Evolutionary conservation across 1,284 basidiomycete species (phyloP).

Genomic region (Cystobasidium sp.): DNA sequence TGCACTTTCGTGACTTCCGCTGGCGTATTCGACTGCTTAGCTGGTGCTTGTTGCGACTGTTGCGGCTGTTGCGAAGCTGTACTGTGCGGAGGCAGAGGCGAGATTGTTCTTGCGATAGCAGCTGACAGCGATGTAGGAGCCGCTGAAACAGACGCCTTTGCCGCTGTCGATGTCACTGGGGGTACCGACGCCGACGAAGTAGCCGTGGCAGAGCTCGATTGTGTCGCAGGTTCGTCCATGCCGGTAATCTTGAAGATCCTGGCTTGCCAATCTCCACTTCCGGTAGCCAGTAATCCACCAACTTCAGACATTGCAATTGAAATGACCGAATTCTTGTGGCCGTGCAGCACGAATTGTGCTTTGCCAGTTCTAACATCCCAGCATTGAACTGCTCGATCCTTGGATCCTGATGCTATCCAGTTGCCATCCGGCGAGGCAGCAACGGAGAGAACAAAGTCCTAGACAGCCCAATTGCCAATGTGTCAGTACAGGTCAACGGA

Average conservation of each 20-base stretch:
- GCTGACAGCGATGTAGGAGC: no score
- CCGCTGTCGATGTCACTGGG: not conserved
- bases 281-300: constrained; percentile 77
- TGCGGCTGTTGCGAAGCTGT: no score
- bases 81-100: no score
- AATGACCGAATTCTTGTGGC: constrained; percentile 89
- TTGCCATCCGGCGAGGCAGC: constrained; percentile 81
- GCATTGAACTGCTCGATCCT: constrained; percentile 83
- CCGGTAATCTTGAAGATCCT: constrained; percentile 67
- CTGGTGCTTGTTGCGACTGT: no score
- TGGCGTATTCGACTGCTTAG: no score
- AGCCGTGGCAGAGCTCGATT: not conserved
- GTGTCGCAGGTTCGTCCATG: not conserved
- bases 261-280: constrained; percentile 82
- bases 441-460: constrained; percentile 79
- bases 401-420: constrained; percentile 88
- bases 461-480: constrained; percentile 1
- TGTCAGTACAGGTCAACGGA: no score
- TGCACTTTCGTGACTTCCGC: no score
- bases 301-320: constrained; percentile 78
- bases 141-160: not conserved
- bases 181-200: not conserved
- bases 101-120: no score
- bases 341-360: constrained; percentile 81
- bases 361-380: constrained; percentile 79